Evolutionary conservation across 2,329 filamentous ascomycete genomes (phyloP), one percentile per base, ranked within the genome.

Genomic region (Amphichorda felina): DNA sequence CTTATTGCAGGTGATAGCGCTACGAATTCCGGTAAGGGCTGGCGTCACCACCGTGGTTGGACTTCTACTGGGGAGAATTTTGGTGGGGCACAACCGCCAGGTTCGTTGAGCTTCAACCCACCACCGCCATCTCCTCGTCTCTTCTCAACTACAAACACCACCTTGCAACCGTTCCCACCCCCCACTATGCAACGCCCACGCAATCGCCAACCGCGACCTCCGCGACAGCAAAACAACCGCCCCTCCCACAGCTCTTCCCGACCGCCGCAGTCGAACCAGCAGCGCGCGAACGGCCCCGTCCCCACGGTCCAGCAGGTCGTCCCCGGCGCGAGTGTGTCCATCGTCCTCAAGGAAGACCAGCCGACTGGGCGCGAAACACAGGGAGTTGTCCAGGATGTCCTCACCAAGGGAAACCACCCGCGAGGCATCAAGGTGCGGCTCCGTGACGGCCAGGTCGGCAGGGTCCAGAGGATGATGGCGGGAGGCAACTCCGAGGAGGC

Each of bases 401-500:
- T 89, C 33, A 88, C 82, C 2, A 64, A 72, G 2, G 80, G 81
- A 18, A 74, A 88, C 45, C 83, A 89, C 47, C 80, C 81, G 3
- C 69, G 80, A 8, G 83, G 83, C 25, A 83, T 88, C 60, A 89
- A 88, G 55, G 82, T 88, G 17, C 72, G 82, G 3, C 63, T 89
- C 5, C 59, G 62, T 2, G 80, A 83, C 51, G 82, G 82, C 2
- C 67, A 79, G 18, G 72, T 89, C 3, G 83, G 83, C 2, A 63
- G 83, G 13, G 83, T 89, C 19, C 83, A 88, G 55, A 62, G 66
- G 30, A 66, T 84, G 54, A 14, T 22, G 13, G 29, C 16, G 4
- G 10, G 13, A 6, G 61, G 56, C 13, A 36, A n/a, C n/a, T n/a
- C 50, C 30, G 41, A 40, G 28, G 24, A 33, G 13, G 18, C 36